A percentile compares a stretch with the other conserved stretches of the same genome.
Conservation (phyloP, 352 stramenopile genomes). For the Elongisporangium anandrum region DNA sequence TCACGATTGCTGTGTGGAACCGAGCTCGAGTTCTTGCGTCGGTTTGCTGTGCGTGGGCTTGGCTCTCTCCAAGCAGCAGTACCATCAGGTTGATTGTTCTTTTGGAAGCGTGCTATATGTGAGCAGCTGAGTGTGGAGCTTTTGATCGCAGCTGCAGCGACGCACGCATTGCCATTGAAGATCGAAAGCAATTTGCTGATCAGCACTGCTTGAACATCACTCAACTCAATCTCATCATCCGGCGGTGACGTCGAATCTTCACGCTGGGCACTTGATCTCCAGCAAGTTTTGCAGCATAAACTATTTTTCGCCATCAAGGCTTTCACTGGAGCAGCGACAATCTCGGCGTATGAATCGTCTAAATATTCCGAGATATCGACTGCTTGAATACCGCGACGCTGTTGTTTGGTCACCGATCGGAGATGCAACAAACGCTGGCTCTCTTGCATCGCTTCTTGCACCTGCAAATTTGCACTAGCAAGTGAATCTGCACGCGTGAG, state of each 20-base stretch:
- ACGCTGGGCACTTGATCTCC: neutral
- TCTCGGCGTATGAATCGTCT: slow-evolving; percentile 51
- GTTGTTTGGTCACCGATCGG: slow-evolving; percentile 29
- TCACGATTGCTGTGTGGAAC: slow-evolving; percentile 8
- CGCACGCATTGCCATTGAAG: slow-evolving; percentile 36
- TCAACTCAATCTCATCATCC: slow-evolving; percentile 8
- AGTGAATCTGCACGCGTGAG: slow-evolving; percentile 59
- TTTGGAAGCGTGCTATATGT: slow-evolving; percentile 25
- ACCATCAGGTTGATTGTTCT: neutral
- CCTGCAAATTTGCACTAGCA: slow-evolving; percentile 48
- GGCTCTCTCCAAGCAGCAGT: neutral
- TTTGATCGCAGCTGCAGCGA: slow-evolving; percentile 35
- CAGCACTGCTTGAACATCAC: slow-evolving; percentile 32
- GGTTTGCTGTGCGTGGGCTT: slow-evolving; percentile 6
- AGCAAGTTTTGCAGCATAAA: neutral
- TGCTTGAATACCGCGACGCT: slow-evolving; percentile 32
- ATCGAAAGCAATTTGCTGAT: slow-evolving; percentile 41
- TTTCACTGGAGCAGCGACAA: slow-evolving; percentile 20
- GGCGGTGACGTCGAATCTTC: neutral
- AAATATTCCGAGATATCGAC: slow-evolving; percentile 65
- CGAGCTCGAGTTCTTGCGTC: slow-evolving; percentile 8
- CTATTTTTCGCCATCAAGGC: slow-evolving; percentile 9
- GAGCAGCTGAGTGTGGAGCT: slow-evolving; percentile 28
- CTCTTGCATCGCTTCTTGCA: slow-evolving; percentile 61
- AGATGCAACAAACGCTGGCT: slow-evolving; percentile 31